Evolutionary conservation across 163 green algal genomes (phyloP).

Genomic region (Scenedesmus sp.): DNA sequence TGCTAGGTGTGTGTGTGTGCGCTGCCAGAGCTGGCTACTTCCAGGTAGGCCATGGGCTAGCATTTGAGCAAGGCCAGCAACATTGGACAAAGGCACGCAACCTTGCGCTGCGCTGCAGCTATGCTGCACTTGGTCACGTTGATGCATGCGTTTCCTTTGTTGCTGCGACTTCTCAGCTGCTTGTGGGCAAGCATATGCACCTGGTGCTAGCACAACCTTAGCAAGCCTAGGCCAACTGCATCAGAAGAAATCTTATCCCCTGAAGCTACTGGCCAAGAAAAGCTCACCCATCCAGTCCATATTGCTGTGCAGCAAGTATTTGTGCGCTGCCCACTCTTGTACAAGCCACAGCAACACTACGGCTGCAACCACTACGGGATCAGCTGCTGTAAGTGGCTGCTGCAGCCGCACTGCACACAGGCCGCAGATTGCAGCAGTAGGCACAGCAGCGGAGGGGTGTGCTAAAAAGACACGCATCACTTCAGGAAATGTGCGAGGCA

Average conservation of each 20-base stretch:
- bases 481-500: constrained; percentile 19
- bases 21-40: neutral
- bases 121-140: neutral
- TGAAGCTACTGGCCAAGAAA: neutral
- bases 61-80: neutral
- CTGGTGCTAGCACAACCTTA: neutral
- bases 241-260: neutral
- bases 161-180: neutral
- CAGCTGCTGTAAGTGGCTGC: neutral
- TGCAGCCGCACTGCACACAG: constrained; percentile 5
- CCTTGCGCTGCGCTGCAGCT: neutral
- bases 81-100: neutral
- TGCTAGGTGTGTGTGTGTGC: neutral
- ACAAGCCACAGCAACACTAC: constrained; percentile 44
- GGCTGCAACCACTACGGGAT: neutral
- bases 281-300: constrained; percentile 50
- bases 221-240: neutral
- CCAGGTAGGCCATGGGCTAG: neutral
- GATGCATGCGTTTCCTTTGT: neutral
- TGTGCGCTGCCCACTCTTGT: constrained; percentile 57
- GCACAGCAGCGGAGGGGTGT: constrained; percentile 25
- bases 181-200: neutral
- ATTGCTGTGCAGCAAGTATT: constrained; percentile 44
- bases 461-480: neutral
- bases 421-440: constrained; percentile 6